Evolutionary conservation across 768 basidiomycete genomes (phyloP).

Genomic region (Harrya chromipes): DNA sequence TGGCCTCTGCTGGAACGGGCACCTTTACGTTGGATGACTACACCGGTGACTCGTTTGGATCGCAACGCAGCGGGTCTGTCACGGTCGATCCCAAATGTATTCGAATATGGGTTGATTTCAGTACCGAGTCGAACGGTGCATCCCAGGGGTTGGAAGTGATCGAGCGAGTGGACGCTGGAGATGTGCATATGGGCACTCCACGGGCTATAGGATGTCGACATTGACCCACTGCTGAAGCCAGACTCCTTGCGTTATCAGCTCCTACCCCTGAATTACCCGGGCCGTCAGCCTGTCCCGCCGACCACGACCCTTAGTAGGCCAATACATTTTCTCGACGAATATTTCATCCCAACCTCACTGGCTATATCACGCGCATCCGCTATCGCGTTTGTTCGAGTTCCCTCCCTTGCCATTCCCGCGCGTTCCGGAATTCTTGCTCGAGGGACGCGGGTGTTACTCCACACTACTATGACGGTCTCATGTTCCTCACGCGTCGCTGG

Average conservation of each 20-base stretch:
- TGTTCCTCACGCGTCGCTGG: constrained; percentile 90
- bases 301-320: constrained; percentile 25
- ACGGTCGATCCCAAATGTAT: constrained; percentile 82
- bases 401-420: constrained; percentile 81
- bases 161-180: constrained; percentile 67
- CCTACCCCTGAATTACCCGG: constrained; percentile 23
- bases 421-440: constrained; percentile 50
- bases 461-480: constrained; percentile 96
- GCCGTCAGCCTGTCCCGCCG: neutral
- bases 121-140: constrained; percentile 49
- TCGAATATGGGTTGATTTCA: constrained; percentile 72
- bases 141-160: constrained; percentile 80
- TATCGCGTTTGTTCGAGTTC: constrained; percentile 86
- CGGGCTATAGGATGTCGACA: constrained; percentile 81
- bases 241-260: constrained; percentile 69
- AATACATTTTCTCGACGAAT: constrained; percentile 72
- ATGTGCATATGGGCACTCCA: constrained; percentile 88
- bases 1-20: too few relatives aligned
- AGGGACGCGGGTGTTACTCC: constrained; percentile 69
- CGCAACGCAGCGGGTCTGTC: constrained; percentile 65
- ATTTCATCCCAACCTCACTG: constrained; percentile 69
- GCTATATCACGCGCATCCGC: constrained; percentile 62
- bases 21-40: constrained; percentile 84
- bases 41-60: constrained; percentile 77
- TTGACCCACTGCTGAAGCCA: constrained; percentile 61